Conservation (phyloP, 1,284 basidiomycete species). For the Leccinum griseonigrum region DNA sequence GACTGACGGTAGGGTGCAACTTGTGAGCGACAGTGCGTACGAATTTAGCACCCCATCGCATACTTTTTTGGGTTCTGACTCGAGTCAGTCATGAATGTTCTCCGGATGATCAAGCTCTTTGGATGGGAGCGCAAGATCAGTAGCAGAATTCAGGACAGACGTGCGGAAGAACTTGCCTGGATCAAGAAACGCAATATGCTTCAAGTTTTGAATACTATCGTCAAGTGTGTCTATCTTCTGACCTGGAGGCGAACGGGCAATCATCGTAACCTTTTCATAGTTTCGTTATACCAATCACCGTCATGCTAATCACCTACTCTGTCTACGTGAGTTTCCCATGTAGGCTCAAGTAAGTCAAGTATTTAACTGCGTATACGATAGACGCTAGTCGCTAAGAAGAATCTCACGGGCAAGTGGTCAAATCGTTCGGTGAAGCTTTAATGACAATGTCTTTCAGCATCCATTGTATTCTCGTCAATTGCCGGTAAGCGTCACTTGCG, state of each 20-base stretch:
- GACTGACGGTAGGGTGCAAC: constrained; percentile 23
- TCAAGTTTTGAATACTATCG: constrained; percentile 10
- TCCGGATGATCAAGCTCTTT: constrained; percentile 71
- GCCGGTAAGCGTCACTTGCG: constrained; percentile 18
- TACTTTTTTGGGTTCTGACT: neutral
- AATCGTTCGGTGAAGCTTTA: neutral
- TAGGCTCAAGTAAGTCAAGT: neutral
- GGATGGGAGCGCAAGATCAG: constrained; percentile 63
- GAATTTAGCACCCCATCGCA: neutral
- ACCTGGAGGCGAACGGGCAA: neutral
- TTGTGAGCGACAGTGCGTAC: constrained; percentile 20
- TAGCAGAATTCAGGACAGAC: constrained; percentile 42
- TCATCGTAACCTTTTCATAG: constrained; percentile 14
- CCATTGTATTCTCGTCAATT: constrained; percentile 32
- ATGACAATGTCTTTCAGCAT: constrained; percentile 18
- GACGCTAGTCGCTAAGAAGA: constrained; percentile 19
- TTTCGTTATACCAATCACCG: constrained; percentile 33
- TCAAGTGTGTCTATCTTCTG: constrained; percentile 1
- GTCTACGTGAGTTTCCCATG: constrained; percentile 15
- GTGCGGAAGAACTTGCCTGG: constrained; percentile 20
- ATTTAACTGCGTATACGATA: neutral
- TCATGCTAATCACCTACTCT: constrained; percentile 31
- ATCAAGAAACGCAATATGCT: constrained; percentile 14
- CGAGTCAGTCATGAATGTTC: constrained; percentile 37
- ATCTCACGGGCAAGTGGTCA: constrained; percentile 18